These are phyloP conservation scores for Lophiotrema nucula DNA, from an alignment of 495 filamentous ascomycete genomes.

Conservation along the genomic window DNA sequence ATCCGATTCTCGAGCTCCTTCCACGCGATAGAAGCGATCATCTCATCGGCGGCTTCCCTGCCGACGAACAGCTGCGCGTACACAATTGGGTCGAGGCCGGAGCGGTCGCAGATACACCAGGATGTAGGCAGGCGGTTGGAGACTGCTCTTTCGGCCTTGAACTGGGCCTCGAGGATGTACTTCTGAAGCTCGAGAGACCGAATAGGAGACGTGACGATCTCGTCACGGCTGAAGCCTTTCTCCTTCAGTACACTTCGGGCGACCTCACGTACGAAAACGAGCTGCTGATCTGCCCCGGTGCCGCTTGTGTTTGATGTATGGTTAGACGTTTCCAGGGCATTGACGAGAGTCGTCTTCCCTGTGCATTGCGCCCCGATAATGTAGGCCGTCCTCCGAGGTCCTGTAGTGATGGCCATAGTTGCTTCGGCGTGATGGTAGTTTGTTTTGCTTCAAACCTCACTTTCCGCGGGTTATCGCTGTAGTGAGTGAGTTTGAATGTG, in stretches of 20 bases:
- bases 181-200: slow-evolving; percentile 44
- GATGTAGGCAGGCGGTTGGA: background rate
- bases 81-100: slow-evolving; percentile 50
- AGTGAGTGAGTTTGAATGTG: no score
- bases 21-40: slow-evolving; percentile 41
- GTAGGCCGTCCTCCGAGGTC: slow-evolving; percentile 42
- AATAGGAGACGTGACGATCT: slow-evolving; percentile 42
- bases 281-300: background rate
- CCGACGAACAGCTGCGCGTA: slow-evolving; percentile 47
- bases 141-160: slow-evolving; percentile 39
- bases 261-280: slow-evolving; percentile 45
- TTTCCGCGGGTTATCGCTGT: no score
- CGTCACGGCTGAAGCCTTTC: slow-evolving; percentile 43
- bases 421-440: no score
- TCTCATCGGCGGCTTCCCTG: slow-evolving; percentile 31
- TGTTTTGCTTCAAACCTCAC: no score
- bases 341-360: slow-evolving; percentile 53
- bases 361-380: slow-evolving; percentile 53
- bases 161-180: slow-evolving; percentile 49
- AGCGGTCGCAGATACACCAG: slow-evolving; percentile 55
- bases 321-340: slow-evolving; percentile 41
- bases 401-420: background rate
- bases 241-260: slow-evolving; percentile 46
- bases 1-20: slow-evolving; percentile 41
- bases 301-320: background rate